Evolutionary conservation across 768 basidiomycete species (phyloP), one percentile per base, ranked within the genome.

Genomic region (Postia placenta): DNA sequence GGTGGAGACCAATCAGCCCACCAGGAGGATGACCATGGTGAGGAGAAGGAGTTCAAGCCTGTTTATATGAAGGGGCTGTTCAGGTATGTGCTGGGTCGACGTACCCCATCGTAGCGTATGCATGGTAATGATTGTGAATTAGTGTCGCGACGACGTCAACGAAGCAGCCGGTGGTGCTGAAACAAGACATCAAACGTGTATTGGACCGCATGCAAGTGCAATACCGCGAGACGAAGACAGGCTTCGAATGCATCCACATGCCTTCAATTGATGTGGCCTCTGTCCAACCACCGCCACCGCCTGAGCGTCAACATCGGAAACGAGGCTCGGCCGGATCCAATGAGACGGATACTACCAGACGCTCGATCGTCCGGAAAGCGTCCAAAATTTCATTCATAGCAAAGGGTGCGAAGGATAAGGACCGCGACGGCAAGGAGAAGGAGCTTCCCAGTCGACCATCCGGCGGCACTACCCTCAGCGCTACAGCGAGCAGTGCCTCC

Each of bases 121-220:
- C 42, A 17, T 24, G n/a, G 45, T 41, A 43, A 47, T 36, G 43
- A 42, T 27, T 28, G 52, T 38, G 17, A 48, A 42, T 40, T 55
- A 91, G 92, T 57, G 96, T 99, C 36, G 86, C 91, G 4, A 99
- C 96, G 5, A 99, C 96, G 1, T 88, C 92, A 23, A 92, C 92
- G 4, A 97, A 95, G 61, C 62, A 89, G 5, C 87, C 92, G 4
- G 67, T 77, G 12, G 74, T 79, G 7, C 83, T 98, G 68, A 88
- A 91, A 66, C 69, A 75, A 49, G 95, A 98, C 66, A 85, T 99
- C 55, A 75, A 78, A 42, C 78, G 80, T 11, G 94, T 96, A 1
- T 76, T 98, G 33, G 90, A 94, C 59, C 80, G 94, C 41, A 92
- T 98, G 82, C 92, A 94, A 54, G 87, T 99, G 26, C 91, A 92